Evolutionary conservation across 495 filamentous ascomycete species (phyloP).

Genomic region (Tuber brumale): DNA sequence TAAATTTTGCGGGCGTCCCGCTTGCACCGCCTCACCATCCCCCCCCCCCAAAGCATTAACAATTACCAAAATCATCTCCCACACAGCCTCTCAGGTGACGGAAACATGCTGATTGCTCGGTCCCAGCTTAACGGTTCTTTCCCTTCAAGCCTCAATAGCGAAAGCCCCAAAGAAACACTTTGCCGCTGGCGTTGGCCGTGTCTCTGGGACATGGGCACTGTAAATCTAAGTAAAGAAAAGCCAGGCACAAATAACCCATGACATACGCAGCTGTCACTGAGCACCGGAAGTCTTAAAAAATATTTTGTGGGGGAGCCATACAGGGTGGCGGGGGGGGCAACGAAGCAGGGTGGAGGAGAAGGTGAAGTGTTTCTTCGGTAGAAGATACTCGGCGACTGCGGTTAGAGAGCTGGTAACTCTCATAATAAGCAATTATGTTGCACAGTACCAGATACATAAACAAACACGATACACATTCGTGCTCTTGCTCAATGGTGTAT

Average conservation of each 20-base stretch:
- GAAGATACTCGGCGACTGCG: background rate
- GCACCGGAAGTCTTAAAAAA: background rate
- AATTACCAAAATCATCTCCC: constrained; percentile 32
- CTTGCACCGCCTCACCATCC: constrained; percentile 30
- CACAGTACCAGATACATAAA: background rate
- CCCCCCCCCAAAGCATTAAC: constrained; percentile 27
- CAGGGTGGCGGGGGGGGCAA: background rate
- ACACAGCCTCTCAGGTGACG: constrained; percentile 24
- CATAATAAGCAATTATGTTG: background rate
- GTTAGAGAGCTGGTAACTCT: background rate
- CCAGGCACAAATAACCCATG: background rate
- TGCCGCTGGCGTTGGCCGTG: background rate
- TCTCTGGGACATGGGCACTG: background rate
- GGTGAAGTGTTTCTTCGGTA: background rate
- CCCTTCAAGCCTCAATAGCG: constrained; percentile 26
- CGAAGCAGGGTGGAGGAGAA: background rate
- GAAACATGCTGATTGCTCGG: constrained; percentile 13
- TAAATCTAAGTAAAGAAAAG: background rate
- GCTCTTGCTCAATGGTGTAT: background rate
- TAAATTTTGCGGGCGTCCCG: constrained; percentile 20
- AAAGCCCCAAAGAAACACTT: background rate
- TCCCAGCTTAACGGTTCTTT: constrained; percentile 30
- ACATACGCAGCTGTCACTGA: background rate
- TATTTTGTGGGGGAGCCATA: background rate
- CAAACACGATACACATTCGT: background rate